phyloP scores from a whole-genome alignment of 495 filamentous ascomycete species.

The Aspergillus bertholletiae region DNA sequence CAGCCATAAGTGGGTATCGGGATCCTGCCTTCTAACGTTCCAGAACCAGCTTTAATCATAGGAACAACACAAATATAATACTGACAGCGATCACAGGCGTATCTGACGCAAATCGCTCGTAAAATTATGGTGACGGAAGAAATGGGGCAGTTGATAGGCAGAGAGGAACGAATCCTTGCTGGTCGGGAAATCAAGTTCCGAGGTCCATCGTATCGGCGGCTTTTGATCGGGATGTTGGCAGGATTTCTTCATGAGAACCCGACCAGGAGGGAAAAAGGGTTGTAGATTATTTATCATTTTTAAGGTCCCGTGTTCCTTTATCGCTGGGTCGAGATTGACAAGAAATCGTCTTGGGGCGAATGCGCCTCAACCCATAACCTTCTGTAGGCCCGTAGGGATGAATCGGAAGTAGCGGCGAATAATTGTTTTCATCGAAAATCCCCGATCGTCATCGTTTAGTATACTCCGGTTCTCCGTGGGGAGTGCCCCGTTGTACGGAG shows the following conservation, averaged over 20 bases:
- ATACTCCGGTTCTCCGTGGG: not conserved
- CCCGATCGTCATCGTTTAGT: not conserved
- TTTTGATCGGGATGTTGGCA: conserved; percentile 3
- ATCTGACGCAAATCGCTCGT: not conserved
- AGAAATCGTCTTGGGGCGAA: not conserved
- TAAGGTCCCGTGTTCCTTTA: conserved; percentile 1
- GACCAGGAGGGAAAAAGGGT: not conserved
- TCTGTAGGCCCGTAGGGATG: not conserved
- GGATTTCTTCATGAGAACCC: not conserved
- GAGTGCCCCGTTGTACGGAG: not conserved
- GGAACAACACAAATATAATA: not conserved
- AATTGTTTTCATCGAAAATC: not conserved
- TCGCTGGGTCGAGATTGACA: not conserved
- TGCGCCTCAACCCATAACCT: not conserved
- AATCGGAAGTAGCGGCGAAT: not conserved
- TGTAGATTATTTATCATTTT: not conserved
- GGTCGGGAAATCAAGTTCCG: conserved; percentile 11
- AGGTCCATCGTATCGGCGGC: conserved; percentile 8
- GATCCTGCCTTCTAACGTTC: not conserved
- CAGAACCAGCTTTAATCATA: not conserved
- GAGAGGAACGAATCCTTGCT: not conserved
- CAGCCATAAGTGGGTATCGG: not conserved
- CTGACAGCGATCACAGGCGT: not conserved
- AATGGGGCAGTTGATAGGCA: not conserved
- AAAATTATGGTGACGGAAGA: not conserved